Conservation (phyloP, 495 filamentous ascomycete species). For the Lasiosphaeria miniovina region DNA sequence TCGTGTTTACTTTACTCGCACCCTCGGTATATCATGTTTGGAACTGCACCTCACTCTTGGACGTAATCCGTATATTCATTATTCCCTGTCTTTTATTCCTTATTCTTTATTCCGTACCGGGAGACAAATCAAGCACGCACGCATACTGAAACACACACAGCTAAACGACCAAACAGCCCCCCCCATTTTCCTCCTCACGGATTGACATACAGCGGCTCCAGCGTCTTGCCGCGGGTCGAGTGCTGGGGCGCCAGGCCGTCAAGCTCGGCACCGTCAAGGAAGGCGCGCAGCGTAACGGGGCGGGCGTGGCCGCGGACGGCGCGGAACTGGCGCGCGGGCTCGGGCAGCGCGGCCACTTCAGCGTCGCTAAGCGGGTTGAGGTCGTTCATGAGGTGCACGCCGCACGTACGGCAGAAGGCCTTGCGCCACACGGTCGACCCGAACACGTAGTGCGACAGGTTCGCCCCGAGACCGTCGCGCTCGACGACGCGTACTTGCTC, state of each 20-base stretch:
- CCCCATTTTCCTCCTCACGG: slow-evolving; percentile 22
- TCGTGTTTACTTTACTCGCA: too few relatives aligned
- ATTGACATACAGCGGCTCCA: slow-evolving; percentile 34
- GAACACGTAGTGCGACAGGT: slow-evolving; percentile 37
- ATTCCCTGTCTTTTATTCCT: too few relatives aligned
- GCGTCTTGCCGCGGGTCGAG: slow-evolving; percentile 14
- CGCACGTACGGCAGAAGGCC: slow-evolving; percentile 46
- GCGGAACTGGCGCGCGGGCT: slow-evolving; percentile 13
- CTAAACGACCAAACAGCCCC: neutral
- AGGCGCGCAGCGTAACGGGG: slow-evolving; percentile 31
- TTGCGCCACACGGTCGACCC: slow-evolving; percentile 25
- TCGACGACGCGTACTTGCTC: slow-evolving; percentile 28
- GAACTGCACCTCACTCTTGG: too few relatives aligned
- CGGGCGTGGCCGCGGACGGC: neutral
- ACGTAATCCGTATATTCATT: too few relatives aligned
- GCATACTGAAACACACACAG: neutral
- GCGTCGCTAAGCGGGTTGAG: slow-evolving; percentile 22
- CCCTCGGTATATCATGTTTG: too few relatives aligned
- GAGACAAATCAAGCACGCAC: too few relatives aligned
- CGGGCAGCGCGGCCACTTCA: slow-evolving; percentile 22
- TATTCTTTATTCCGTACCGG: too few relatives aligned
- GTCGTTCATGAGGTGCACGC: slow-evolving; percentile 31
- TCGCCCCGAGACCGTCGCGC: slow-evolving; percentile 24
- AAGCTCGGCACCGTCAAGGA: slow-evolving; percentile 33
- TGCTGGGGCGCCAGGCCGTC: slow-evolving; percentile 20